Percentiles rank a stretch among this genome's conserved stretches.
Evolutionary conservation across 2,329 filamentous ascomycete species (phyloP).

Genomic region (Ceratocystis alfenasii): DNA sequence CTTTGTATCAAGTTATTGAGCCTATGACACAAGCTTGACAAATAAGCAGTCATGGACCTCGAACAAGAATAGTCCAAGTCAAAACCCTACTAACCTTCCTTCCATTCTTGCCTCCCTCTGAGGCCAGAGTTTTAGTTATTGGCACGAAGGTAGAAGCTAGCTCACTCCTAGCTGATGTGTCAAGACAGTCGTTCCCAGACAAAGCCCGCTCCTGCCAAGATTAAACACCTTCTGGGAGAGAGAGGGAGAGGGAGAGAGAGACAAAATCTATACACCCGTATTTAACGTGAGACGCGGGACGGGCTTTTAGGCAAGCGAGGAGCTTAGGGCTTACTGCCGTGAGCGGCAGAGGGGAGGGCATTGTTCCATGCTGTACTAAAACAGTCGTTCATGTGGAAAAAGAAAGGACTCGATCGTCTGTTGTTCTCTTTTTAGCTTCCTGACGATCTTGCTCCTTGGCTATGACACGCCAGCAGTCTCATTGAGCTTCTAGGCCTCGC

Average conservation of each 20-base stretch:
- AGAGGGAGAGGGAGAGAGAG: background rate
- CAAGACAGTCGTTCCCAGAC: background rate
- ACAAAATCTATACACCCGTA: background rate
- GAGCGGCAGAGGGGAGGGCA: background rate
- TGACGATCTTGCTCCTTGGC: background rate
- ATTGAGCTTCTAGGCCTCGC: background rate
- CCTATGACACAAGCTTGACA: background rate
- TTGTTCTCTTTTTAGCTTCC: too few species aligned
- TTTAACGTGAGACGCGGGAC: constrained; percentile 1
- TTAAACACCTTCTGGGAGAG: too few species aligned
- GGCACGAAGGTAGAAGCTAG: background rate
- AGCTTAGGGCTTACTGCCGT: background rate
- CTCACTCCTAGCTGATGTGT: background rate
- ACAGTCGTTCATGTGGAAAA: background rate
- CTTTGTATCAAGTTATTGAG: background rate
- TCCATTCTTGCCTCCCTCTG: background rate
- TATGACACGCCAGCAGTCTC: background rate
- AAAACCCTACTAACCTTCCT: background rate
- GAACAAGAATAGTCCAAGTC: background rate
- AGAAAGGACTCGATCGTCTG: too few species aligned
- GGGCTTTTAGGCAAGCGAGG: background rate
- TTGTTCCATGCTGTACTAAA: background rate
- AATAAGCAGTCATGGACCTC: background rate
- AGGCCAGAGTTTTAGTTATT: background rate
- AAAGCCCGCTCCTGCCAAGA: background rate